Percentiles rank a stretch among this genome's conserved stretches.
These are phyloP conservation scores for Tanacetum coccineum DNA, from an alignment of 129 eudicot species.

Conservation along the genomic window DNA sequence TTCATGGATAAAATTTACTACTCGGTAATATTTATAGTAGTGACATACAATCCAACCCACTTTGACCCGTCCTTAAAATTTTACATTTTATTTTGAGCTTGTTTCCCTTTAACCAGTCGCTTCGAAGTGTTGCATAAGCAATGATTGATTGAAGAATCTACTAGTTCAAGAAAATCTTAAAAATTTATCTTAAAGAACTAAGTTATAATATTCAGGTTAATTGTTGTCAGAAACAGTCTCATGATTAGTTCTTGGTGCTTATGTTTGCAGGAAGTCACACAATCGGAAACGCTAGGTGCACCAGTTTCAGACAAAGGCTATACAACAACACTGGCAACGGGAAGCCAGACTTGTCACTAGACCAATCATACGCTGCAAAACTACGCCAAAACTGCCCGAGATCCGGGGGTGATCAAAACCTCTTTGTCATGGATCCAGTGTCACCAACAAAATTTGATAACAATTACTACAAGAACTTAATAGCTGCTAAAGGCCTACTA, in stretches of 20 bases:
- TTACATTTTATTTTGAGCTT: no score
- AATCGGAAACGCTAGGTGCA: constrained; percentile 24
- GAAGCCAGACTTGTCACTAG: constrained; percentile 31
- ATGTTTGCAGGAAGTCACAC: constrained; percentile 18
- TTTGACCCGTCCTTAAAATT: not conserved
- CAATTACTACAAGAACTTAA: constrained; percentile 42
- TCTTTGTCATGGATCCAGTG: constrained; percentile 33
- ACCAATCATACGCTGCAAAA: constrained; percentile 32
- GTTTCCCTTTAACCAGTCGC: no score
- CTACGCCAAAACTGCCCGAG: constrained; percentile 38
- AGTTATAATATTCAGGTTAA: not conserved
- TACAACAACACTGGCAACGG: constrained; percentile 33
- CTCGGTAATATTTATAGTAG: no score
- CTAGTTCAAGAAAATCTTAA: not conserved
- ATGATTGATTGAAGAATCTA: no score
- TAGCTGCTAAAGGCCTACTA: constrained; percentile 36
- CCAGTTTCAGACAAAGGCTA: constrained; percentile 86
- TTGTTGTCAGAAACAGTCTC: not conserved
- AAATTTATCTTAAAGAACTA: not conserved
- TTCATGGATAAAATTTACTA: no score
- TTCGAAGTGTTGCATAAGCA: no score
- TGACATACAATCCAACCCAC: not conserved
- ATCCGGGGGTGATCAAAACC: constrained; percentile 47
- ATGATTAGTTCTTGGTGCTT: not conserved
- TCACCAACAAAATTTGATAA: constrained; percentile 34